phyloP scores from a whole-genome alignment of 1,284 basidiomycete species.

The Puccinia coronata region DNA sequence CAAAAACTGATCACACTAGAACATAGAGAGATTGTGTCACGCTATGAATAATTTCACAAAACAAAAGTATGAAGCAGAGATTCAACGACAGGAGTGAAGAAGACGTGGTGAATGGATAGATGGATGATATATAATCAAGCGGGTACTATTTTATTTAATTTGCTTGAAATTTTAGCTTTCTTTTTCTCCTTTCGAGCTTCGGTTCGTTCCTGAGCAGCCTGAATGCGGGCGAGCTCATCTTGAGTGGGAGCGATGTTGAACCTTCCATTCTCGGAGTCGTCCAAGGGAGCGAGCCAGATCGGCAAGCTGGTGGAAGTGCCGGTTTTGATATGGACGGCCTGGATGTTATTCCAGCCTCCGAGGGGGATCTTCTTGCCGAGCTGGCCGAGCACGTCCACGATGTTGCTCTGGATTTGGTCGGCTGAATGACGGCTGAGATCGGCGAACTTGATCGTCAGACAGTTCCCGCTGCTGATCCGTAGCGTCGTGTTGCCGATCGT shows the following conservation, averaged over 20 bases:
- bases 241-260: background rate
- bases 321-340: conserved; percentile 88
- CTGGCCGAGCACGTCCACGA: conserved; percentile 76
- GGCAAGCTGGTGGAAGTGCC: conserved; percentile 80
- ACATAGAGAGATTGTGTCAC: no score
- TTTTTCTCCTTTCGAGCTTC: background rate
- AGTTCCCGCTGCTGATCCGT: conserved; percentile 88
- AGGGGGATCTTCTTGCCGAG: conserved; percentile 68
- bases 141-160: background rate
- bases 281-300: conserved; percentile 69
- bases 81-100: background rate
- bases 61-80: background rate
- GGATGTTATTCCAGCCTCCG: conserved; percentile 87
- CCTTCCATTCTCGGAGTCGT: conserved; percentile 5
- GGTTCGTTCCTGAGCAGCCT: background rate
- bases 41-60: background rate
- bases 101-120: background rate
- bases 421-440: conserved; percentile 70
- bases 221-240: background rate
- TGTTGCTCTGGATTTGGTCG: conserved; percentile 74
- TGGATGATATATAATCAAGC: background rate
- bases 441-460: conserved; percentile 72
- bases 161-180: background rate
- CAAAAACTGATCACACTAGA: no score
- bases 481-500: conserved; percentile 91